Base-by-base conservation (phyloP, 257 asterid genomes). In the Cynanchum wilfordii region DNA sequence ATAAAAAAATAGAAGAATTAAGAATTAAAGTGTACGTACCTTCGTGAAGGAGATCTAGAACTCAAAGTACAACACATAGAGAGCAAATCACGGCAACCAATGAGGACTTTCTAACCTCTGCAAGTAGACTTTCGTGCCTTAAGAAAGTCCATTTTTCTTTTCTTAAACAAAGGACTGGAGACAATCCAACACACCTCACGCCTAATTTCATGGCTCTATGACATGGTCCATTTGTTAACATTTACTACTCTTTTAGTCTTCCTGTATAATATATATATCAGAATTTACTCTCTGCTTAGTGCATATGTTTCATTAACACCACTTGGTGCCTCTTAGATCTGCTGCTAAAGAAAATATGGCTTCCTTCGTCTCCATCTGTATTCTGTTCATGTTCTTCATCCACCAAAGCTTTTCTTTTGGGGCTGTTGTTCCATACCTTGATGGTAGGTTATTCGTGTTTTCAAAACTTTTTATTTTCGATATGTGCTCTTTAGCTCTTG, bases 181-280 rank as follows among this genome's bases (percentile, higher is more conserved):
- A 78, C 88, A 84, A 27, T 66, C 63, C 10, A 63, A 86, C 92
- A 75, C 81, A 82, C 71, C 65, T 81, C 73, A 71, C 90, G 96
- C 82, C 92, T 85, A 69, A 79, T 78, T 82, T 75, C 56, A 73
- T 80, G 96, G 90, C 74, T 75, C 52, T 54, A 24, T 77, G 78
- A 78, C 87, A 85, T 84, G 86, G 57, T 79, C 68, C 27, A 51
- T 36, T 16, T 56, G 27, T 78, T 30, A 65, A 58, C 13, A 57
- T 49, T 50, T 51, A 24, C 38, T 58, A 24, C 64, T 4, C 59
- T 17, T 24, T 44, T 12, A 19, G 42, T 54, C 56, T 49, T 72
- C 58, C 30, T 57, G 68, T 16, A 65, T 66, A 71, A 64, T 29
- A 6, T 30, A 63, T 7, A 16, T 17, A 19, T 12, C 36, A 2